A percentile compares a stretch with the other conserved stretches of the same genome.
Evolutionary conservation across 2,329 filamentous ascomycete species (phyloP).

Genomic region (Fusarium odoratissimum): DNA sequence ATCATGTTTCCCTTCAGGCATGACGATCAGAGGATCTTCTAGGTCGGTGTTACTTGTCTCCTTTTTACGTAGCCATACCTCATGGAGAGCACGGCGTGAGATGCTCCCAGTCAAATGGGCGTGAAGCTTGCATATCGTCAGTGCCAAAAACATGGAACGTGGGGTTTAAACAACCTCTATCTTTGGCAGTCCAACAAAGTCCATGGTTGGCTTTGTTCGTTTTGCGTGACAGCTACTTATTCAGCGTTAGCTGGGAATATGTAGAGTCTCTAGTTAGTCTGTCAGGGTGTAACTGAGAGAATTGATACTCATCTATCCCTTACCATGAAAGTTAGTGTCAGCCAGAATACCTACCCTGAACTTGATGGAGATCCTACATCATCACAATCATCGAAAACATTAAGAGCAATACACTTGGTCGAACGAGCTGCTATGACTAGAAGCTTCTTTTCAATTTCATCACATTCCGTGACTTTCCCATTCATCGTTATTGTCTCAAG

Average conservation of each 20-base stretch:
- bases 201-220: constrained; percentile 45
- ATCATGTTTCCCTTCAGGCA: constrained; percentile 77
- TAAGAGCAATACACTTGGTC: neutral
- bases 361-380: neutral
- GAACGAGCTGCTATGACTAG: neutral
- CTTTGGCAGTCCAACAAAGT: constrained; percentile 64
- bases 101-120: constrained; percentile 86
- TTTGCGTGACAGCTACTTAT: neutral
- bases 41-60: constrained; percentile 64
- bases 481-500: neutral
- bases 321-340: neutral
- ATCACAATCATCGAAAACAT: neutral
- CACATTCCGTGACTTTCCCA: neutral
- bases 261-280: neutral
- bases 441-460: neutral
- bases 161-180: constrained; percentile 58
- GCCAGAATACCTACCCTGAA: constrained; percentile 13
- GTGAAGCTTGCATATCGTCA: constrained; percentile 68
- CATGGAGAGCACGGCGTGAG: constrained; percentile 76
- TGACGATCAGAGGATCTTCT: constrained; percentile 75
- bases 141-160: neutral
- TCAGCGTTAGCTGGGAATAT: neutral
- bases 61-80: constrained; percentile 76
- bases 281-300: neutral
- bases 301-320: neutral